phyloP scores from a whole-genome alignment of 441 rosid genomes.

The Jatropha multifida region DNA sequence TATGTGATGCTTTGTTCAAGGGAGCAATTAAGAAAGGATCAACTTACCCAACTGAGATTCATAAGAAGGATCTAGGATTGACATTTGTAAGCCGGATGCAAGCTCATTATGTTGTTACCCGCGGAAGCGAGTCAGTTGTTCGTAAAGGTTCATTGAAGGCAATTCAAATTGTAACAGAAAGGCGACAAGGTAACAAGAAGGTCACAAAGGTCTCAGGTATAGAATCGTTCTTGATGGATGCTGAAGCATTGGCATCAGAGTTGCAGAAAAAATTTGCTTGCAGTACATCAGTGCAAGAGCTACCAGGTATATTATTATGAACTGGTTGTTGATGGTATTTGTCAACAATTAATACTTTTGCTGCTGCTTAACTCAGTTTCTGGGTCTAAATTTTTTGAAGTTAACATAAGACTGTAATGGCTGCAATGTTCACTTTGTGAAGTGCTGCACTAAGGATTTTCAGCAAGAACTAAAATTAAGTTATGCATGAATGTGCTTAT shows the following conservation, averaged over 20 bases:
- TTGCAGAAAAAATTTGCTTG: conserved; percentile 98
- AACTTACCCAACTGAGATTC: conserved; percentile 81
- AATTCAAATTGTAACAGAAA: conserved; percentile 82
- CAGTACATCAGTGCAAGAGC: conserved; percentile 78
- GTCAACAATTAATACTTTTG: neutral
- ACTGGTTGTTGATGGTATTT: neutral
- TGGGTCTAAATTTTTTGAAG: neutral
- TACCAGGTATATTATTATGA: conserved; percentile 52
- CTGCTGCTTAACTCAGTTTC: neutral
- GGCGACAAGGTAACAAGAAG: conserved; percentile 94
- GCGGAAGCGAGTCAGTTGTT: conserved; percentile 75
- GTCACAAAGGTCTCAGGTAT: conserved; percentile 80
- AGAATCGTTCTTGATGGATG: conserved; percentile 75
- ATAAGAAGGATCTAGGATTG: conserved; percentile 74
- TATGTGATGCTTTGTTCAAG: conserved; percentile 87
- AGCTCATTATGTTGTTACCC: conserved; percentile 63
- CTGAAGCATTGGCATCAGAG: conserved; percentile 88
- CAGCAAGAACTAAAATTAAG: neutral
- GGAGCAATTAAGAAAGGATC: conserved; percentile 96
- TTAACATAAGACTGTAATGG: neutral
- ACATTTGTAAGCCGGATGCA: conserved; percentile 81
- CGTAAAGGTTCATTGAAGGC: conserved; percentile 78
- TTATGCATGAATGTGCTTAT: neutral
- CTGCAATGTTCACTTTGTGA: neutral
- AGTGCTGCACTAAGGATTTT: neutral